Percentiles rank a stretch among this genome's conserved stretches.
Conservation (phyloP, 1,139 yeast species). For the Suhomyces coccinellae region DNA sequence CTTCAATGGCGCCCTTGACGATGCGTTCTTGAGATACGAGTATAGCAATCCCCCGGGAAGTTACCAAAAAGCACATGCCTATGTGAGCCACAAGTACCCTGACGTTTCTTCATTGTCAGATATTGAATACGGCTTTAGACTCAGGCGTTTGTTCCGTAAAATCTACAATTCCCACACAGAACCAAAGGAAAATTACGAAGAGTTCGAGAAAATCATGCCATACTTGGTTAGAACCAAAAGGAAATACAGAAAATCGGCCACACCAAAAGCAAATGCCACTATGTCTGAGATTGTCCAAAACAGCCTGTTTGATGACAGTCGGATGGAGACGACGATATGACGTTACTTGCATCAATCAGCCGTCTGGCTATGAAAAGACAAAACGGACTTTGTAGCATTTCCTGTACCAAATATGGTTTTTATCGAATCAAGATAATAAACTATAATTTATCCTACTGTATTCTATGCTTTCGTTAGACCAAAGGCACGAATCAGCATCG, state of each 20-base stretch:
- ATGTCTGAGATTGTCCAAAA: background rate
- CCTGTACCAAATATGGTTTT: too few species aligned
- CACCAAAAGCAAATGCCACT: background rate
- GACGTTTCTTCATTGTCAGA: constrained; percentile 10
- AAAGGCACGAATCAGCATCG: background rate
- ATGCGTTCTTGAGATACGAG: constrained; percentile 14
- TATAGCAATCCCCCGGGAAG: constrained; percentile 4
- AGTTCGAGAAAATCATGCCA: constrained; percentile 10
- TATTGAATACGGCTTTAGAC: constrained; percentile 18
- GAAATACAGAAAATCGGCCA: background rate
- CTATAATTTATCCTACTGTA: too few species aligned
- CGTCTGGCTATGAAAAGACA: too few species aligned
- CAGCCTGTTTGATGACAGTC: background rate
- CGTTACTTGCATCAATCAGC: background rate
- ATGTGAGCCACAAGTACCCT: constrained; percentile 4
- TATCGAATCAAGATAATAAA: too few species aligned
- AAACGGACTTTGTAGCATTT: too few species aligned
- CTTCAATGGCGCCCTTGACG: constrained; percentile 17
- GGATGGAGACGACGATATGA: constrained; percentile 3
- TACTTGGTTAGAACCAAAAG: background rate
- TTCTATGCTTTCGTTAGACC: too few species aligned
- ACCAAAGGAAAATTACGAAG: constrained; percentile 19
- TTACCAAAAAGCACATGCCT: constrained; percentile 7
- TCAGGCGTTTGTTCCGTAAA: constrained; percentile 19
- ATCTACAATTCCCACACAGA: constrained; percentile 19